These are phyloP conservation scores for Teunomyces atbi DNA, from an alignment of 805 yeast species.

Conservation along the genomic window DNA sequence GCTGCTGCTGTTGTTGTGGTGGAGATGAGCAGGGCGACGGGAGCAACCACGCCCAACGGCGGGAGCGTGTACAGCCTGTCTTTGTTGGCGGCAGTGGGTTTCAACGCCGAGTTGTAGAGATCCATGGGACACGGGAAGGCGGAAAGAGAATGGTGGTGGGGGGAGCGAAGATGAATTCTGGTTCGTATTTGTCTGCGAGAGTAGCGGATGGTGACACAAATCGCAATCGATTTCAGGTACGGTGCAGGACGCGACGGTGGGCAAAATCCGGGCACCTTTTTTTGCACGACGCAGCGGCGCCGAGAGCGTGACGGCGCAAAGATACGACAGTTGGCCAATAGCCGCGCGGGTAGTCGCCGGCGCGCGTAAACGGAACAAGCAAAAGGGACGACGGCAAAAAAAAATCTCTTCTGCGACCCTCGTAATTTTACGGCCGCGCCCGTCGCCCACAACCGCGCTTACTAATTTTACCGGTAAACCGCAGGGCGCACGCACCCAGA, in stretches of 20 bases:
- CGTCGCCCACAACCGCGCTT: background rate
- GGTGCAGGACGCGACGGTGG: background rate
- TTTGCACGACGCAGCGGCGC: background rate
- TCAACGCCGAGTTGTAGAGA: slow-evolving; percentile 27
- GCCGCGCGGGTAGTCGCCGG: background rate
- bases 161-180: background rate
- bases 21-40: background rate
- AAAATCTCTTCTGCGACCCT: background rate
- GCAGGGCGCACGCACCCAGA: background rate
- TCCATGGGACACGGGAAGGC: slow-evolving; percentile 14
- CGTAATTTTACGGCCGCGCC: background rate
- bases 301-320: background rate
- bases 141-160: background rate
- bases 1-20: background rate
- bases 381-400: background rate
- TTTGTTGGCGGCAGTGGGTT: slow-evolving; percentile 38
- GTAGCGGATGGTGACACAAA: background rate
- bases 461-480: background rate
- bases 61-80: slow-evolving; percentile 7
- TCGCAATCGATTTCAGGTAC: background rate
- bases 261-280: too few relatives aligned
- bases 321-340: background rate
- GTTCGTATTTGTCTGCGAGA: background rate
- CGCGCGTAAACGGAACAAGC: background rate
- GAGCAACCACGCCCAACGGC: background rate